Percentiles rank a stretch among this genome's conserved stretches.
phyloP scores from a whole-genome alignment of 164 flowering plant genomes.

The Brasenia schreberi region DNA sequence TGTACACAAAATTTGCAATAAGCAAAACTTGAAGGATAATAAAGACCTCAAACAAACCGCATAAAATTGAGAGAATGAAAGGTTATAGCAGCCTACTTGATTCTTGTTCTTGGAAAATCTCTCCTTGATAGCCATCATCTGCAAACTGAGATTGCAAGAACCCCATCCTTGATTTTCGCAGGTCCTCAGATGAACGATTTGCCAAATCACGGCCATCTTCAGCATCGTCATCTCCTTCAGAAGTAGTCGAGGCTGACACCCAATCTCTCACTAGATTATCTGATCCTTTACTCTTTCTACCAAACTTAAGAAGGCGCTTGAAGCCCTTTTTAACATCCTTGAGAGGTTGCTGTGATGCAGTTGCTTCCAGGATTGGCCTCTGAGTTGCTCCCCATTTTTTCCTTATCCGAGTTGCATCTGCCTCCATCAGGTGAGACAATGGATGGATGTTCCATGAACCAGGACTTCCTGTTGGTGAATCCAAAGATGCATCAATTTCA shows the following conservation, averaged over 20 bases:
- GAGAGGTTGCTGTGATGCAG: constrained; percentile 55
- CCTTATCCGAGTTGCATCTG: constrained; percentile 88
- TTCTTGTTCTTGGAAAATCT: constrained; percentile 42
- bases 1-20: too few species aligned
- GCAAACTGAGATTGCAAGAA: constrained; percentile 38
- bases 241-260: constrained; percentile 88
- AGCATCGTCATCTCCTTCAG: constrained; percentile 96
- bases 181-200: constrained; percentile 74
- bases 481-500: constrained; percentile 76
- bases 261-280: constrained; percentile 66
- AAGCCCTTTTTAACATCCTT: constrained; percentile 88
- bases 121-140: constrained; percentile 61
- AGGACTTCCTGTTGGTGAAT: constrained; percentile 92
- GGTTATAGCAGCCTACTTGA: not conserved
- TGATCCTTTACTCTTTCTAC: constrained; percentile 73
- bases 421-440: constrained; percentile 41
- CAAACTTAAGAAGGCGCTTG: constrained; percentile 81
- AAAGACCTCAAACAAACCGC: too few species aligned
- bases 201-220: constrained; percentile 86
- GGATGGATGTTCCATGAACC: constrained; percentile 78
- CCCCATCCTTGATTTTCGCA: constrained; percentile 93
- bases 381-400: constrained; percentile 96
- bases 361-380: constrained; percentile 48
- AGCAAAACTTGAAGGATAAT: too few species aligned
- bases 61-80: not conserved